Percentiles rank a stretch among this genome's conserved stretches.
phyloP scores from a whole-genome alignment of 768 basidiomycete species.

The Tylopilus intermedius region DNA sequence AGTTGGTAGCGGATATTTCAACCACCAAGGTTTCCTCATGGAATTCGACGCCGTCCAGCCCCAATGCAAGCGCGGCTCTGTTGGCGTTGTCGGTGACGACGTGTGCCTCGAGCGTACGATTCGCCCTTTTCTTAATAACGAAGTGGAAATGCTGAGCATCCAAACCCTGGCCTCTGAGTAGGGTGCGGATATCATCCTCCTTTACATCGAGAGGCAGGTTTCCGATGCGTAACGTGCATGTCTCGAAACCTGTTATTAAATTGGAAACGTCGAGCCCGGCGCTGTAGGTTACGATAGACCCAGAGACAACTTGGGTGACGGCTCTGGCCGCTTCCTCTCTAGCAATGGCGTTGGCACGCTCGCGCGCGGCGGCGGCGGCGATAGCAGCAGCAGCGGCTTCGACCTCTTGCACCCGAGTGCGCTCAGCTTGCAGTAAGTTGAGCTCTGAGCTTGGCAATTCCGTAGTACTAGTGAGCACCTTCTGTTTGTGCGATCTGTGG shows the following conservation, averaged over 20 bases:
- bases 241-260: slow-evolving; percentile 49
- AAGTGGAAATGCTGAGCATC: slow-evolving; percentile 32
- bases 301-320: slow-evolving; percentile 40
- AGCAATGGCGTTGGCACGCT: slow-evolving; percentile 8
- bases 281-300: slow-evolving; percentile 45
- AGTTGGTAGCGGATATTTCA: slow-evolving; percentile 38
- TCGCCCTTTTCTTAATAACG: slow-evolving; percentile 27
- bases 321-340: slow-evolving; percentile 40
- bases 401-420: slow-evolving; percentile 3
- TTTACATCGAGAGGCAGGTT: slow-evolving; percentile 41
- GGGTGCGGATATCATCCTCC: slow-evolving; percentile 35
- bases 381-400: too few relatives aligned
- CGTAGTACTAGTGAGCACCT: neutral
- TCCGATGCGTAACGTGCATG: slow-evolving; percentile 42
- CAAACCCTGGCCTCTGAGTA: slow-evolving; percentile 43
- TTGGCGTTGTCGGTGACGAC: slow-evolving; percentile 40
- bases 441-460: neutral
- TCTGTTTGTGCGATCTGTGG: neutral
- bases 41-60: slow-evolving; percentile 48
- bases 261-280: slow-evolving; percentile 45
- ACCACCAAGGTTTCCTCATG: slow-evolving; percentile 39
- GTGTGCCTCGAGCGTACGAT: slow-evolving; percentile 35
- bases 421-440: neutral
- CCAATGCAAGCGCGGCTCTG: slow-evolving; percentile 36
- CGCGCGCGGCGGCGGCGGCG: slow-evolving; percentile 13